Base-by-base conservation (phyloP, 129 eudicot species). In the Kitagawia praeruptora region DNA sequence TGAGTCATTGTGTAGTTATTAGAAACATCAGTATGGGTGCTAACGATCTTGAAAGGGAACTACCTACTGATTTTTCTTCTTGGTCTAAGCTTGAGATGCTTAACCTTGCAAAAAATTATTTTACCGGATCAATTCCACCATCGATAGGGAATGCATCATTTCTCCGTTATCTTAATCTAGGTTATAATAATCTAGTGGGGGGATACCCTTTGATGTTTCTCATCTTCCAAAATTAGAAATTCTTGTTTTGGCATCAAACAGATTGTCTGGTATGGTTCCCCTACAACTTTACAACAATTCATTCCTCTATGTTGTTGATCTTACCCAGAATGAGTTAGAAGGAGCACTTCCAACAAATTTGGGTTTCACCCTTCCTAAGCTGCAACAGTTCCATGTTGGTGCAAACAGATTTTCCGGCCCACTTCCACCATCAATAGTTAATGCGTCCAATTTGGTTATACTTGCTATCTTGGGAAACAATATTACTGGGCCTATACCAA, bases 91-190 rank as follows among this genome's bases (percentile, higher is more conserved):
- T 80, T 34, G 23, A 27, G 42, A 46, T 4, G 23, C 16, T 80
- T 54, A 63, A n/a, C 19, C 42, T 80, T 44, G 6, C 12, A 8
- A 45, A 5, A 15, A 80, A 80, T 75, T 34, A 34, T 9, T 61
- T 80, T 25, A 41, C 28, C 0, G 83, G 83, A 74, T 42, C 19
- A 9, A 75, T 80, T 75, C 83, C 83, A 56, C 64, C 66, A 21
- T 74, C 75, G 8, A 11, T 80, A 15, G 83, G 79, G 21, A 80
- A 80, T 53, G 14, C 75, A 23, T 74, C 83, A 39, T 27, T 74
- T 9, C 66, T 80, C 37, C 31, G 27, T 10, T 0, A 8, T 9
- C 75, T 80, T 44, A 4, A 18, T 19, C 46, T 80, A 31, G 10
- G 39, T 6, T 34, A 11, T 31, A 80, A 80, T 58, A 80, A 63